Base-by-base conservation (phyloP, 2,329 filamentous ascomycete species). In the Alternaria incomplexa region DNA sequence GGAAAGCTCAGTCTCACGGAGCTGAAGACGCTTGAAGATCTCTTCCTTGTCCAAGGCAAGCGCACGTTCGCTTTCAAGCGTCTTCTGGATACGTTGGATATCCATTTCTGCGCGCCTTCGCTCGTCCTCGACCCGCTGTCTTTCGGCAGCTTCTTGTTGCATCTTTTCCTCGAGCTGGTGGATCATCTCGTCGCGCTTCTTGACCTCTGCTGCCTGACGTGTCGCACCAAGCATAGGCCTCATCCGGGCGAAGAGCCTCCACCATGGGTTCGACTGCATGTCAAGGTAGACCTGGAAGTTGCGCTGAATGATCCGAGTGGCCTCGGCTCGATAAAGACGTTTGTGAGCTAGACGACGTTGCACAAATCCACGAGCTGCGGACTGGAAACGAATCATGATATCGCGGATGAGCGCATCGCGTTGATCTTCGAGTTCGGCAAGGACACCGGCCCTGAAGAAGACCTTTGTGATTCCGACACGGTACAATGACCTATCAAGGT, bases 21-120 rank as follows among this genome's bases (percentile, higher is more conserved):
- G 84, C 76, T 97, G 96, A 22, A 99, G 85, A n/a, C 96, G 89
- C 77, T 95, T 96, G 85, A 98, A 99, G 63, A 99, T 99, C 74
- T 99, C 96, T 77, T 99, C 96, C 78, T 99, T 99, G 81, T 99
- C 96, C 6, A 99, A 84, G 1, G 96, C 96, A 45, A 99, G 85
- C n/a, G 95, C 93, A 53, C 96, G 89, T 80, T 99, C 96, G 69
- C 94, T 97, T 79, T 99, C 96, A 2, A 99, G 85, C 0, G 93
- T 97, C 73, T 98, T 93, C 77, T 97, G 94, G 50, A 98, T 92
- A 30, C 92, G 90, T 69, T 94, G 88, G 73, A 97, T 91, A 74
- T 99, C 96, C 13, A 90, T 85, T 70, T 98, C 92, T 2, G 93
- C 92, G 64, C 93, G 91, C 45, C 96, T 88, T 30, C 94, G 89